Percentiles rank a stretch among this genome's conserved stretches.
Conservation (phyloP, 2,329 filamentous ascomycete genomes). For the Pleomassaria siparia region DNA sequence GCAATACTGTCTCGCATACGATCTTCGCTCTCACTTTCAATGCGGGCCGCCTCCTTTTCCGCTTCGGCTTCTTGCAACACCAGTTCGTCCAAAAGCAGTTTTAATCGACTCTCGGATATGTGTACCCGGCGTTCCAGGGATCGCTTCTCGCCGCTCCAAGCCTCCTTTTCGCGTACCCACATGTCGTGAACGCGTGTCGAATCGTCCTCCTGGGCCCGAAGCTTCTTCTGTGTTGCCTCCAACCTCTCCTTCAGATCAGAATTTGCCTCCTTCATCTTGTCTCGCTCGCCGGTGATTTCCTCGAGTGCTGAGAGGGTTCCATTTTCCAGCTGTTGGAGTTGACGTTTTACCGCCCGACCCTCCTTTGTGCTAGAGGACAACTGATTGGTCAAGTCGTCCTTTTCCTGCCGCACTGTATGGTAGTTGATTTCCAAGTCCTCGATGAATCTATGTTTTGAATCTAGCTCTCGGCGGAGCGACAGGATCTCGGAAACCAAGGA, state of each 20-base stretch:
- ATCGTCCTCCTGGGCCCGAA: constrained; percentile 79
- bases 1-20: constrained; percentile 59
- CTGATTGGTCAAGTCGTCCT: constrained; percentile 67
- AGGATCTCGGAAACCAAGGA: constrained; percentile 94
- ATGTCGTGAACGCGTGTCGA: constrained; percentile 73
- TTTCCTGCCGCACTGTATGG: constrained; percentile 70
- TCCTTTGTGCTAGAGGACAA: constrained; percentile 71
- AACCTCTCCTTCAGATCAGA: constrained; percentile 75
- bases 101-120: constrained; percentile 84
- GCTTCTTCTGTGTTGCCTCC: constrained; percentile 75
- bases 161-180: constrained; percentile 81
- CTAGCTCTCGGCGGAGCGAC: constrained; percentile 80
- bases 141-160: constrained; percentile 81
- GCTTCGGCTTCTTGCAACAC: constrained; percentile 64
- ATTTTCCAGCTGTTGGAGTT: constrained; percentile 82
- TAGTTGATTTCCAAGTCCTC: constrained; percentile 79
- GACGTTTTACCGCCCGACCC: constrained; percentile 76
- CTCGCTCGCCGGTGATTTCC: constrained; percentile 81
- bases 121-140: constrained; percentile 83
- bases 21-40: constrained; percentile 64
- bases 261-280: constrained; percentile 74
- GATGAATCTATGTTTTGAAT: constrained; percentile 84
- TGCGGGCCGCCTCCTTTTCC: constrained; percentile 34
- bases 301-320: constrained; percentile 83
- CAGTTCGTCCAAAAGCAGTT: constrained; percentile 82